phyloP scores from a whole-genome alignment of 768 basidiomycete species.

The Lactarius sp. region DNA sequence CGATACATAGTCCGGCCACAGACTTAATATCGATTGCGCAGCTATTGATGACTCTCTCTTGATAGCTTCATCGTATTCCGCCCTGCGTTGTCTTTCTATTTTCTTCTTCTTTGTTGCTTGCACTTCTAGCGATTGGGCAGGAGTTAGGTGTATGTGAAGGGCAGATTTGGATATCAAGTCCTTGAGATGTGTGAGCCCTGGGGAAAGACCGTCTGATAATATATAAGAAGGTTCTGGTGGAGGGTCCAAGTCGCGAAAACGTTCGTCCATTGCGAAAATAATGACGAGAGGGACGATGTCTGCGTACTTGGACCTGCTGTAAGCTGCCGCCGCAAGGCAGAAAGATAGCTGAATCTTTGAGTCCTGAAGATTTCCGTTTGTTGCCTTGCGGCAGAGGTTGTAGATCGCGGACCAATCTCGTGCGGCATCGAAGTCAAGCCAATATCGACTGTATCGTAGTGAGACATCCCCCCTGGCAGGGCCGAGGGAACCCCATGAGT shows the following conservation, averaged over 20 bases:
- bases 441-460: slow-evolving; percentile 9
- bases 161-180: not conserved
- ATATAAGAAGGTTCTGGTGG: not conserved
- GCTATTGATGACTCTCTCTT: not conserved
- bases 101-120: not conserved
- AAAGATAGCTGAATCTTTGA: not conserved
- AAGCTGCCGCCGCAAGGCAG: slow-evolving; percentile 2
- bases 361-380: not conserved
- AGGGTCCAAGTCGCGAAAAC: not conserved
- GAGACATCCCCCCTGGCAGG: not conserved
- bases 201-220: not conserved
- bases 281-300: not conserved
- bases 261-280: not conserved
- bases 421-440: slow-evolving; percentile 1
- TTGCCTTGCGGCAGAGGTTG: not conserved
- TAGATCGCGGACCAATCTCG: slow-evolving; percentile 3
- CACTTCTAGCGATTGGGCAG: not conserved
- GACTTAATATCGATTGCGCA: not conserved
- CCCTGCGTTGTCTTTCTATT: not conserved
- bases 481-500: slow-evolving; percentile 5
- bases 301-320: not conserved
- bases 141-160: not conserved
- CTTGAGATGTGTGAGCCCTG: not conserved
- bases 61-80: not conserved
- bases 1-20: not conserved